A percentile compares a stretch with the other conserved stretches of the same genome.
These are phyloP conservation scores for Plasmodium adleri DNA, from an alignment of 169 alveolate species.

Conservation along the genomic window DNA sequence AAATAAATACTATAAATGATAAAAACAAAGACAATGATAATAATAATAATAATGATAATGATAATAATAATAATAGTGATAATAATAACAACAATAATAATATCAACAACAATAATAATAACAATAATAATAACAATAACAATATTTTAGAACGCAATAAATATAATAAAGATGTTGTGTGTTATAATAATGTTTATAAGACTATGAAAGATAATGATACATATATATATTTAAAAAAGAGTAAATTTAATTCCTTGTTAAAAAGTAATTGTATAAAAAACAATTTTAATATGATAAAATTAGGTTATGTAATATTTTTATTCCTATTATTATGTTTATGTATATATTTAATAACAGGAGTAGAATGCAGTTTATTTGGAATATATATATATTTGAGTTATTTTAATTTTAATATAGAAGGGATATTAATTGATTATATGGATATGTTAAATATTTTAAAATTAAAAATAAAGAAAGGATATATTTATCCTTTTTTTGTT, in stretches of 20 bases:
- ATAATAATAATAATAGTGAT: neutral
- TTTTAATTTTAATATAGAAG: constrained; percentile 65
- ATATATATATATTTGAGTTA: constrained; percentile 56
- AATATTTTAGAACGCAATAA: neutral
- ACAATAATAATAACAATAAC: neutral
- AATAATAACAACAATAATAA: neutral
- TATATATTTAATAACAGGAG: constrained; percentile 40
- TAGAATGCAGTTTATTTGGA: constrained; percentile 34
- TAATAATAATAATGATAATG: no score
- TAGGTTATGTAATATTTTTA: constrained; percentile 24
- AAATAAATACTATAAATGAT: no score
- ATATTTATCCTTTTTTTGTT: constrained; percentile 50
- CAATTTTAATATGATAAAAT: constrained; percentile 12
- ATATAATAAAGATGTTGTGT: constrained; percentile 18
- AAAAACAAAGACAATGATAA: no score
- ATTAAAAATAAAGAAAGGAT: constrained; percentile 19
- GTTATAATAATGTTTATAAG: constrained; percentile 39
- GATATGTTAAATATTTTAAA: constrained; percentile 71
- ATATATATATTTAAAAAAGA: constrained; percentile 61
- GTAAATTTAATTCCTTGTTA: constrained; percentile 44
- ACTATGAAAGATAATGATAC: constrained; percentile 69
- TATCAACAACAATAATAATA: neutral
- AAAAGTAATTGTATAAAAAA: neutral
- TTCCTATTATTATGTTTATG: constrained; percentile 34
- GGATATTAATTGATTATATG: constrained; percentile 33